A percentile compares a stretch with the other conserved stretches of the same genome.
These are phyloP conservation scores for Hericium coralloides DNA, from an alignment of 768 basidiomycete species.

Conservation along the genomic window DNA sequence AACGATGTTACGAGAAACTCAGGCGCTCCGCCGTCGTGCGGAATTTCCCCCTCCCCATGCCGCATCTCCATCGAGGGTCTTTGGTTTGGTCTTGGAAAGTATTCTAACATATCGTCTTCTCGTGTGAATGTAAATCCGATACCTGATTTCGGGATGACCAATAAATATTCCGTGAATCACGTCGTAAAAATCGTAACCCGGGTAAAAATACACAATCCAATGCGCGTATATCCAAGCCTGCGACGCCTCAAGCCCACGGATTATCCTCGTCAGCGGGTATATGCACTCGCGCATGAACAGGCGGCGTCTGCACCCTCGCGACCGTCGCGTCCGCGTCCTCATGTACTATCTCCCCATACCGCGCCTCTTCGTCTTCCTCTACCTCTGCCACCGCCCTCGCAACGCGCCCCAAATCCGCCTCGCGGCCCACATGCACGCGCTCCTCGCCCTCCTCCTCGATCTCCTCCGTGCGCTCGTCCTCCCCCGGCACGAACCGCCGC, in stretches of 20 bases:
- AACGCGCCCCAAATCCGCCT: neutral
- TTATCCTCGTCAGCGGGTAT: conserved; percentile 37
- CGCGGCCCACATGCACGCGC: conserved; percentile 10
- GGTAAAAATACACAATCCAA: neutral
- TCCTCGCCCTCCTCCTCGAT: conserved; percentile 27
- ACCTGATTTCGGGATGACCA: no score
- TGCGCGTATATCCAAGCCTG: neutral
- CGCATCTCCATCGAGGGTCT: no score
- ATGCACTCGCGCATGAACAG: conserved; percentile 31
- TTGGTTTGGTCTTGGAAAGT: no score
- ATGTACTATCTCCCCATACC: neutral
- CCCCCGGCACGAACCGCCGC: conserved; percentile 37
- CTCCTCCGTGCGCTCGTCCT: conserved; percentile 32
- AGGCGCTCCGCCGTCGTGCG: no score
- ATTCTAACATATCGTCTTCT: no score
- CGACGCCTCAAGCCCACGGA: conserved; percentile 42
- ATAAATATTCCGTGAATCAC: neutral
- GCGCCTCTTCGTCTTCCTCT: neutral
- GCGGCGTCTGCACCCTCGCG: conserved; percentile 32
- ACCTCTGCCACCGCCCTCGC: neutral
- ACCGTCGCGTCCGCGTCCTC: conserved; percentile 15
- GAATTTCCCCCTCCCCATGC: no score
- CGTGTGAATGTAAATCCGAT: no score
- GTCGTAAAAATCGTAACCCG: neutral
- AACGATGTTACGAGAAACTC: no score